phyloP scores from a whole-genome alignment of 768 basidiomycete species.

The Suillus spraguei region DNA sequence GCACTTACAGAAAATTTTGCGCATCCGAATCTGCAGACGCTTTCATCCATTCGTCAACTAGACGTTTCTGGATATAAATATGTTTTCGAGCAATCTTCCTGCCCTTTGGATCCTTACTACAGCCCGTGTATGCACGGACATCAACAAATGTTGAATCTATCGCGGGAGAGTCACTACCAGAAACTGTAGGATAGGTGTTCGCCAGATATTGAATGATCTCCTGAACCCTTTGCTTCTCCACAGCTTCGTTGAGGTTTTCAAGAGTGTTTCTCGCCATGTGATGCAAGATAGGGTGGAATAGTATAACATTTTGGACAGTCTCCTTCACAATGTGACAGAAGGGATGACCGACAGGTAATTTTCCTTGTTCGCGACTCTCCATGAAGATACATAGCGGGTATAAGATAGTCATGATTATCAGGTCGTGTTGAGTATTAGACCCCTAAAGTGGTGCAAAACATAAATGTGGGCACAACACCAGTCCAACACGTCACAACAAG shows the following conservation, averaged over 20 bases:
- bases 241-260: neutral
- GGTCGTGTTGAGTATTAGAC: neutral
- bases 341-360: neutral
- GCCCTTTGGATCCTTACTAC: neutral
- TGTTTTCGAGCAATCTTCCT: neutral
- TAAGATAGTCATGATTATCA: neutral
- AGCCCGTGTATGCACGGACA: conserved; percentile 1
- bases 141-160: neutral
- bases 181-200: neutral
- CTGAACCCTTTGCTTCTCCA: neutral
- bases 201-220: neutral
- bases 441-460: too few relatives aligned
- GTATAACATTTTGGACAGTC: neutral
- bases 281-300: neutral
- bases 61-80: neutral
- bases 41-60: neutral
- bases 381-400: neutral
- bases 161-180: neutral
- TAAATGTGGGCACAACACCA: too few relatives aligned
- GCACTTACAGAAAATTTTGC: too few relatives aligned
- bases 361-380: neutral
- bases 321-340: neutral
- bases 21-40: too few relatives aligned
- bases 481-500: too few relatives aligned
- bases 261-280: neutral